Evolutionary conservation across 2,329 filamentous ascomycete genomes (phyloP), one percentile per base, ranked within the genome.

Genomic region (Akanthomyces uredinophilus): DNA sequence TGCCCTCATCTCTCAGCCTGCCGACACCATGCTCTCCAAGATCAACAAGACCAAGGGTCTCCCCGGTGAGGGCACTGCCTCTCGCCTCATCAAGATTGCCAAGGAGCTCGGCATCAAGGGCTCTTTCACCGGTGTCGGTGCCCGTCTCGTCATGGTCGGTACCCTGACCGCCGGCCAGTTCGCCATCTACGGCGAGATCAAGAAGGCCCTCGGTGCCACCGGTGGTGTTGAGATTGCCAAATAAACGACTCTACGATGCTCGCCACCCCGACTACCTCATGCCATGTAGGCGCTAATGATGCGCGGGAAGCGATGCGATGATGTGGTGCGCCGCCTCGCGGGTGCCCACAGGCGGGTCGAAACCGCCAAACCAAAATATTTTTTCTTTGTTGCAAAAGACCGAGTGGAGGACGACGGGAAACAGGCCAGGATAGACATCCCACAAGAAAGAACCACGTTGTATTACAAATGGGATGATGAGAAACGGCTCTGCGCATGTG

Each of bases 41-140:
- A 95, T 96, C 84, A 96, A 96, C 89, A 95, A 95, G 89, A 91
- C 89, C 80, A 87, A 91, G 83, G 91, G 90, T 79, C 82, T 87
- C 65, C 91, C 91, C 68, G 91, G 91, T 83, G 90, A 96, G 83
- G 87, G 91, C 73, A 95, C 90, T 71, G 85, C 85, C 74, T 84
- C 81, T 77, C 88, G 91, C 78, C 80, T 96, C 73, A 82, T 94
- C 83, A 95, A 95, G 88, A 96, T 96, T 73, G 90, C 80, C 69
- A 89, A 88, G 80, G 91, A 96, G 80, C 89, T 96, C 71, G 91
- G 91, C 74, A 65, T 96, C 75, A 83, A 82, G 70, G 91, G 91
- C 70, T 89, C 85, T 62, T 96, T 88, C 82, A 80, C 83, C 72
- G 91, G 91, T 86, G 89, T 96, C 70, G 89, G 89, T 77, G 89